Conservation (phyloP, 2,329 filamentous ascomycete species). For the Pseudogymnoascus sp. region DNA sequence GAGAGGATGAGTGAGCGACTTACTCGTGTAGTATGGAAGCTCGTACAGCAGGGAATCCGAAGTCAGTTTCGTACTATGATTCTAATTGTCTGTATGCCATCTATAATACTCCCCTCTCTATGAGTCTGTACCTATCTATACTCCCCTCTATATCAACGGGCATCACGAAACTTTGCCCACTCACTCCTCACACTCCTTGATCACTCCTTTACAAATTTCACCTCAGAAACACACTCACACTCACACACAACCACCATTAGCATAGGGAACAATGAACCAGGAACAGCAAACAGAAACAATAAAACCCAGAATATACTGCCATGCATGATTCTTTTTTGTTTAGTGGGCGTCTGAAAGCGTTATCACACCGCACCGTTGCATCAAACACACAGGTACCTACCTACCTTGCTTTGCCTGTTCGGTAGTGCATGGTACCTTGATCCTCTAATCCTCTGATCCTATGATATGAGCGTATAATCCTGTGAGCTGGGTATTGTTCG, state of each 20-base stretch:
- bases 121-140: background rate
- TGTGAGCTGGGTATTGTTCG: background rate
- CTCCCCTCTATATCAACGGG: background rate
- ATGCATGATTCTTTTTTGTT: background rate
- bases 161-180: background rate
- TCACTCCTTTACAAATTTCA: background rate
- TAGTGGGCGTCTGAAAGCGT: background rate
- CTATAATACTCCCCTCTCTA: background rate
- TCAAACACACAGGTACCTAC: background rate
- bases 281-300: background rate
- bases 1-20: background rate
- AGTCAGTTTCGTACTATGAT: too few species aligned
- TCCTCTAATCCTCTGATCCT: background rate
- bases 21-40: background rate
- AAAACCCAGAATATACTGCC: background rate
- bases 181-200: background rate
- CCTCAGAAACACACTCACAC: background rate
- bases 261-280: too few species aligned
- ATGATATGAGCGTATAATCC: background rate
- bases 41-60: background rate
- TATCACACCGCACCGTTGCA: background rate
- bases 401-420: background rate
- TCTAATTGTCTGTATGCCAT: background rate
- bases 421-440: background rate
- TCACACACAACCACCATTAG: too few species aligned